Evolutionary conservation across 192 early-diverging fungal genomes (phyloP), one percentile per base, ranked within the genome.

Genomic region (Coemansia sp.): DNA sequence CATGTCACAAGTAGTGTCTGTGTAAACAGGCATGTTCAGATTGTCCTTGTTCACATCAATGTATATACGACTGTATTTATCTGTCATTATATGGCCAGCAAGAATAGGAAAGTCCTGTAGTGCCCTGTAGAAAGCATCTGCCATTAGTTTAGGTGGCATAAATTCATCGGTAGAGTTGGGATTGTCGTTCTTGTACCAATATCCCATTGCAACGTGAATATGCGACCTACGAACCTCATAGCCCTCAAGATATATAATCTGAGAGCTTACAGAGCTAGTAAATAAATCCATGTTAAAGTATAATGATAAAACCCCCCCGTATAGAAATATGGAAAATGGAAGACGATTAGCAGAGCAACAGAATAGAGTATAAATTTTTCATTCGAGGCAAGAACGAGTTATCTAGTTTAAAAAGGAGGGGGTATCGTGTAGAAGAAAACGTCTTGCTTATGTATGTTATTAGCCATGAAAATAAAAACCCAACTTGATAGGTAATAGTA

Each of bases 11-110:
- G 26, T 16, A 6, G 69, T 64, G 56, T 68, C 69, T 0, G 19
- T 41, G 13, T 65, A 77, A 41, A 61, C 57, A 47, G 75, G 75
- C 62, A 77, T 62, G 46, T 71, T 77, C n/a, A 77, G n/a, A 37
- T 77, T 56, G 48, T 45, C 19, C 18, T 22, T 19, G 22, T 77
- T 56, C 2, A 71, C 65, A 7, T 57, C 46, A 11, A 76, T 12
- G 2, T 63, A n/a, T 1, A 16, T 40, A 11, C 55, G 46, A 0
- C 75, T 66, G 12, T 63, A 32, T 5, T 37, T 11, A 4, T 42
- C 65, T 3, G 49, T 16, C n/a, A 8, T 59, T 16, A 71, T 1
- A 21, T 62, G 46, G 0, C 75, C 75, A 8, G 49, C 61, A 3
- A 77, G 37, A 22, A 77, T 61, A 1, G 74, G 66, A 41, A 71